phyloP scores from a whole-genome alignment of 768 basidiomycete genomes.

The Rubroboletus satanas region DNA sequence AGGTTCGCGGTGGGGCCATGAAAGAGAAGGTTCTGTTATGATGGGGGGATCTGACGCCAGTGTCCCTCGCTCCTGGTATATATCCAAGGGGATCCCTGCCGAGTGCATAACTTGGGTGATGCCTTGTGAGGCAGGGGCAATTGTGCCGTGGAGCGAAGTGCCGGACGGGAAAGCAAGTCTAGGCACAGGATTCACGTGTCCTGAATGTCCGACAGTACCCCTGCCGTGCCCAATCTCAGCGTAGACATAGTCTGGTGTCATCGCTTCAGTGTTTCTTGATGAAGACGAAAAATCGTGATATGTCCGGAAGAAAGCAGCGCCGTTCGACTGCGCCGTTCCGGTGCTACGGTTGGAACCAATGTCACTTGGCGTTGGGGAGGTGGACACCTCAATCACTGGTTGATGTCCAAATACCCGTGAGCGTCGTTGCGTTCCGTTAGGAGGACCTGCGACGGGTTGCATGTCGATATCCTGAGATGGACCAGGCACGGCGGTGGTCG shows the following conservation, averaged over 20 bases:
- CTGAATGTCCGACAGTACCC: constrained; percentile 36
- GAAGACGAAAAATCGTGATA: constrained; percentile 46
- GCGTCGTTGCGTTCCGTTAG: constrained; percentile 38
- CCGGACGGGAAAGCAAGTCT: constrained; percentile 25
- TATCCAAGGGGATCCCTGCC: constrained; percentile 26
- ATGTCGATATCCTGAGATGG: constrained; percentile 28
- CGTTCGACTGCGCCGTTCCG: constrained; percentile 50
- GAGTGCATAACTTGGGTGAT: constrained; percentile 36
- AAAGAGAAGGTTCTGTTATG: constrained; percentile 21
- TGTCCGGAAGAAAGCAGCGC: constrained; percentile 58
- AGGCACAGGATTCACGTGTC: constrained; percentile 15
- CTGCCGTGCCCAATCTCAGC: constrained; percentile 77
- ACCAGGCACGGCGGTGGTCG: not conserved
- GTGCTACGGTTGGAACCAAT: constrained; percentile 53
- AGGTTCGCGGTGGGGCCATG: constrained; percentile 46
- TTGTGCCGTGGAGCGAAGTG: constrained; percentile 17
- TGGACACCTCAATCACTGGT: constrained; percentile 60
- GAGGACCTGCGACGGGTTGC: constrained; percentile 32
- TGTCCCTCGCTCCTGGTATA: constrained; percentile 15
- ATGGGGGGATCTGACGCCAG: constrained; percentile 8
- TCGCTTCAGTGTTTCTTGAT: constrained; percentile 47
- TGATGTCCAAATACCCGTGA: constrained; percentile 43
- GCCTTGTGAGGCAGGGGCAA: constrained; percentile 26
- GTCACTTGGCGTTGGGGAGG: constrained; percentile 60
- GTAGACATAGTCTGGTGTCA: constrained; percentile 70